Evolutionary conservation across 768 basidiomycete species (phyloP).

Genomic region (Tylopilus intermedius): DNA sequence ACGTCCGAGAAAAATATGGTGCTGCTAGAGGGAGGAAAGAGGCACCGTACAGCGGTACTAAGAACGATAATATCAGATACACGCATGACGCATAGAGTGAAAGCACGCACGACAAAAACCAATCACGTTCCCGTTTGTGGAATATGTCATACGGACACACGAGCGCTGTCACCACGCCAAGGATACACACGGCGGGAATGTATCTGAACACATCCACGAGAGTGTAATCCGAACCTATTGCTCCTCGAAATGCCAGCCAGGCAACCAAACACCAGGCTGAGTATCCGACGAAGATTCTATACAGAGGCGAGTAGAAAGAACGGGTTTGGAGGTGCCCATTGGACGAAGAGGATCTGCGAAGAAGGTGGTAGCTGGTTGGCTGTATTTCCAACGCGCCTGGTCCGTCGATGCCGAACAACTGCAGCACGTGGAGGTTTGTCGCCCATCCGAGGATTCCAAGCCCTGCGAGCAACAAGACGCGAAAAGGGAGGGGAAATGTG

Average conservation of each 20-base stretch:
- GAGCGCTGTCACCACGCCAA: conserved; percentile 53
- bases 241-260: conserved; percentile 64
- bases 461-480: conserved; percentile 75
- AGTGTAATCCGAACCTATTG: conserved; percentile 51
- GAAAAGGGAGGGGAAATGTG: conserved; percentile 85
- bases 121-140: conserved; percentile 67
- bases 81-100: neutral
- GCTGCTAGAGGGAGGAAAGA: conserved; percentile 54
- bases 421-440: conserved; percentile 83
- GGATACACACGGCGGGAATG: conserved; percentile 63
- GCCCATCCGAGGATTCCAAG: conserved; percentile 89
- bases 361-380: conserved; percentile 9
- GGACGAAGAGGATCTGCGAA: conserved; percentile 16
- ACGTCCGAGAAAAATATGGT: conserved; percentile 87
- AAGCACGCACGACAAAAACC: conserved; percentile 67
- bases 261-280: conserved; percentile 53
- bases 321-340: conserved; percentile 26
- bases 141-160: conserved; percentile 65
- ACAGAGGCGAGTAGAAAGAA: conserved; percentile 54
- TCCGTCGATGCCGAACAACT: conserved; percentile 69
- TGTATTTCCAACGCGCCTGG: conserved; percentile 63
- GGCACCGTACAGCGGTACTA: conserved; percentile 72
- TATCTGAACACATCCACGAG: conserved; percentile 74
- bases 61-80: neutral
- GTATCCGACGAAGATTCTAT: conserved; percentile 63